phyloP scores from a whole-genome alignment of 2,329 filamentous ascomycete genomes.

The Diaporthe ilicicola region DNA sequence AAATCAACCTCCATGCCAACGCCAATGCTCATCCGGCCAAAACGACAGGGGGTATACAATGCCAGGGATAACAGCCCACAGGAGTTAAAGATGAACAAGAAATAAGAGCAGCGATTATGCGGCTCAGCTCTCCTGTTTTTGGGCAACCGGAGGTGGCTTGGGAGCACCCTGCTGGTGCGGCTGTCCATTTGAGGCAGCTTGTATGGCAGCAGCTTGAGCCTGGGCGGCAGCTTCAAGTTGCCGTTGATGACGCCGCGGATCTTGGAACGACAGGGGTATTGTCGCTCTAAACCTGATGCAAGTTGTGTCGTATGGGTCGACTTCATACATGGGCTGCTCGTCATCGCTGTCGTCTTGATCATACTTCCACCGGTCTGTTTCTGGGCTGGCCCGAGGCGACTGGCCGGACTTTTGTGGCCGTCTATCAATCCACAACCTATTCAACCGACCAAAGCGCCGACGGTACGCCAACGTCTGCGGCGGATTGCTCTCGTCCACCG shows the following conservation, averaged over 20 bases:
- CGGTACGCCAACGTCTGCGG: conserved; percentile 73
- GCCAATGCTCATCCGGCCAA: conserved; percentile 28
- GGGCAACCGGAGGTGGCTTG: conserved; percentile 32
- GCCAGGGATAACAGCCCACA: conserved; percentile 19
- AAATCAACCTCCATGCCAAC: conserved; percentile 26
- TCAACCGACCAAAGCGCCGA: conserved; percentile 83
- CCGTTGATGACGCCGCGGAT: conserved; percentile 44
- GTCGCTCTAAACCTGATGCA: conserved; percentile 69
- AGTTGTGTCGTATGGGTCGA: conserved; percentile 74
- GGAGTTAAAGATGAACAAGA: conserved; percentile 4
- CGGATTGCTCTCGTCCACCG: conserved; percentile 49
- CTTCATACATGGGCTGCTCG: conserved; percentile 75
- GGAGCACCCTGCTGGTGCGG: conserved; percentile 28
- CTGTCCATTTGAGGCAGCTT: conserved; percentile 36
- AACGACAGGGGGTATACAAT: conserved; percentile 31
- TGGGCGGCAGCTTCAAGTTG: conserved; percentile 45
- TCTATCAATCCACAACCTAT: conserved; percentile 88
- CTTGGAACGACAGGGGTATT: conserved; percentile 55
- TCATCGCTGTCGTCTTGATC: conserved; percentile 87
- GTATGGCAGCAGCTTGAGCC: conserved; percentile 31
- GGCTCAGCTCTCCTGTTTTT: conserved; percentile 27
- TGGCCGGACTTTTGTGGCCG: conserved; percentile 66
- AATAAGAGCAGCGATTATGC: neutral
- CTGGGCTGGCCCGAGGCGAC: conserved; percentile 54
- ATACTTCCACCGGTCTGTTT: conserved; percentile 82